phyloP scores from a whole-genome alignment of 2,329 filamentous ascomycete genomes.

The Graphiopsis chlorocephala region DNA sequence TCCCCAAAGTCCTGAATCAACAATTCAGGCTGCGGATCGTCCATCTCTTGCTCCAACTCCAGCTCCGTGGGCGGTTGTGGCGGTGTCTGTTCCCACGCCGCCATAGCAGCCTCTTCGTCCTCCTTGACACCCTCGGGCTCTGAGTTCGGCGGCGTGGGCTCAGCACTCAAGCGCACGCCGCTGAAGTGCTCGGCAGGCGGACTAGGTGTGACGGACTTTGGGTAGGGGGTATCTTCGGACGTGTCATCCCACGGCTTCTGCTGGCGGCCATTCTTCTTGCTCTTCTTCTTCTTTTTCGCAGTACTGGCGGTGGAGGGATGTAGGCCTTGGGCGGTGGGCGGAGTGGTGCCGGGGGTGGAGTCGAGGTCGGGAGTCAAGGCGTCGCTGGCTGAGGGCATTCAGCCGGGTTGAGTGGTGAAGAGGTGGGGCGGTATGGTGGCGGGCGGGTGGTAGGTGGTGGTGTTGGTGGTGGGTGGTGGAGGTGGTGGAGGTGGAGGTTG shows the following conservation, averaged over 20 bases:
- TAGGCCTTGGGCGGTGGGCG: constrained; percentile 15
- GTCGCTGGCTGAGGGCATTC: constrained; percentile 24
- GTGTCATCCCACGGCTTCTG: constrained; percentile 21
- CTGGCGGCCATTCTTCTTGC: constrained; percentile 14
- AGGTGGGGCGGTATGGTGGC: neutral
- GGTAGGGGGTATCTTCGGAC: constrained; percentile 27
- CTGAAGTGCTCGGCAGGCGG: constrained; percentile 22
- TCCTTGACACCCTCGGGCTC: constrained; percentile 12
- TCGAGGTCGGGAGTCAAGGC: constrained; percentile 27
- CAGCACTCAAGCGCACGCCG: neutral
- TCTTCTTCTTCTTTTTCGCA: constrained; percentile 30
- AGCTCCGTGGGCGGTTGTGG: constrained; percentile 7
- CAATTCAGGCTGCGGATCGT: neutral
- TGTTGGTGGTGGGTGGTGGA: neutral
- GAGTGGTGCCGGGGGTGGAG: constrained; percentile 24
- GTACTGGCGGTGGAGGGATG: constrained; percentile 13
- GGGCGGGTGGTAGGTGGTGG: neutral
- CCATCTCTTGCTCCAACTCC: neutral
- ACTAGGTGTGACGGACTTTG: constrained; percentile 29
- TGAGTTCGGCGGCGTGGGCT: constrained; percentile 13
- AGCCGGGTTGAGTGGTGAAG: constrained; percentile 15
- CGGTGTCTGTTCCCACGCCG: constrained; percentile 10
- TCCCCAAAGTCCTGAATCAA: constrained; percentile 11
- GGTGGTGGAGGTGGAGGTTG: neutral
- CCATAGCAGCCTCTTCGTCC: constrained; percentile 9